Percentiles rank a stretch among this genome's conserved stretches.
Evolutionary conservation across 805 yeast genomes (phyloP).

Genomic region (Scheffersomyces lignosus): DNA sequence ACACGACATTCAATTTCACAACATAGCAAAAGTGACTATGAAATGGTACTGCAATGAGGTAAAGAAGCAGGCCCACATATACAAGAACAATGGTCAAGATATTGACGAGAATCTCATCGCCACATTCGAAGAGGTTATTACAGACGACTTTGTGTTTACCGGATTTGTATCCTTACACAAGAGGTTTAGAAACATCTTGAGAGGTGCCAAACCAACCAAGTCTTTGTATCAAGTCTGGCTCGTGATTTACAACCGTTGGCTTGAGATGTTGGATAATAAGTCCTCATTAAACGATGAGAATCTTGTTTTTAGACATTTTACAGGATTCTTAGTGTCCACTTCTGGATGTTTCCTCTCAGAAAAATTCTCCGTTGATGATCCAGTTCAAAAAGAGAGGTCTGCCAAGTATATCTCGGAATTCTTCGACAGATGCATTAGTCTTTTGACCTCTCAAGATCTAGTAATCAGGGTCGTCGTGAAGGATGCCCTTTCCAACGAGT

Average conservation of each 20-base stretch:
- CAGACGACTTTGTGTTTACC: slow-evolving; percentile 58
- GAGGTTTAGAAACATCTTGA: slow-evolving; percentile 47
- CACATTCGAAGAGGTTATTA: slow-evolving; percentile 37
- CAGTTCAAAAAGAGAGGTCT: slow-evolving; percentile 28
- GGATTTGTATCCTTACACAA: slow-evolving; percentile 77
- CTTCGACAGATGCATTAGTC: slow-evolving; percentile 48
- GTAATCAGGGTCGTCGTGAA: slow-evolving; percentile 68
- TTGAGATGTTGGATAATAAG: slow-evolving; percentile 24
- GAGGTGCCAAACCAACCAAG: slow-evolving; percentile 34
- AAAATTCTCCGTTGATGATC: slow-evolving; percentile 22
- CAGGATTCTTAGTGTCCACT: slow-evolving; percentile 71
- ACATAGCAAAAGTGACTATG: slow-evolving; percentile 38
- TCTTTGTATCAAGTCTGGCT: slow-evolving; percentile 43
- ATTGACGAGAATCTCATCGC: slow-evolving; percentile 22
- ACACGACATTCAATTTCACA: slow-evolving; percentile 44
- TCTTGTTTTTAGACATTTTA: slow-evolving; percentile 59
- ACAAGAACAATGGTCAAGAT: slow-evolving; percentile 4
- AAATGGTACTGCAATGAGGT: slow-evolving; percentile 13
- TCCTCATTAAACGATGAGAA: slow-evolving; percentile 38
- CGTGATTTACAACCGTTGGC: slow-evolving; percentile 54
- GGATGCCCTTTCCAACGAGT: slow-evolving; percentile 66
- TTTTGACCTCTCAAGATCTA: slow-evolving; percentile 49
- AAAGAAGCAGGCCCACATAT: background rate
- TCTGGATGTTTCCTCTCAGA: slow-evolving; percentile 58
- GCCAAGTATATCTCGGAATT: slow-evolving; percentile 44